Evolutionary conservation across 495 filamentous ascomycete species (phyloP).

Genomic region (Tuber calosporum): DNA sequence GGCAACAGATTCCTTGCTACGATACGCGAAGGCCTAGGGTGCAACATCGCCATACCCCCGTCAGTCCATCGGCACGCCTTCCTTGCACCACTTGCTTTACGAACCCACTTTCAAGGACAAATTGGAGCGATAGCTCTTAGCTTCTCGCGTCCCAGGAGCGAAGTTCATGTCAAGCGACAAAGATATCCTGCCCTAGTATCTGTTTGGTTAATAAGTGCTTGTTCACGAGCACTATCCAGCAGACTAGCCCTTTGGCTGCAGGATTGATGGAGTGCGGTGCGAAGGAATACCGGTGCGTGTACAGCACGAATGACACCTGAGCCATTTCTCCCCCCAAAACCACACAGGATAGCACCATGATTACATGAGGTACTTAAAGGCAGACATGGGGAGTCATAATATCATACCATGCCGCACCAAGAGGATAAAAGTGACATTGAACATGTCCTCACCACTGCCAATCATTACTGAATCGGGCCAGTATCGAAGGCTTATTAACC

Average conservation of each 20-base stretch:
- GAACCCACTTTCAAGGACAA: background rate
- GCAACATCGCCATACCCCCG: slow-evolving; percentile 2
- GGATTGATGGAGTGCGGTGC: background rate
- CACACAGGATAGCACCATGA: background rate
- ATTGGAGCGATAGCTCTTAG: background rate
- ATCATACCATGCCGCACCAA: background rate
- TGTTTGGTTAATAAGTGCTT: background rate
- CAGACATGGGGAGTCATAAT: background rate
- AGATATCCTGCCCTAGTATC: background rate
- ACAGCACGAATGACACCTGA: background rate
- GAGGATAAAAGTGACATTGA: slow-evolving; percentile 2
- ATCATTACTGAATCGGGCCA: background rate
- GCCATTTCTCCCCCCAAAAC: background rate
- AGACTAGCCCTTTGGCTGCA: background rate
- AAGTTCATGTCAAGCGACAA: background rate
- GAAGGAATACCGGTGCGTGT: background rate
- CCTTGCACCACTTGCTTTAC: background rate
- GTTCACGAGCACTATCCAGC: background rate
- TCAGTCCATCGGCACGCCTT: background rate
- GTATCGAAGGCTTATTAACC: background rate
- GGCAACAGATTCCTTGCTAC: background rate
- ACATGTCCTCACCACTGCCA: background rate
- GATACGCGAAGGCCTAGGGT: background rate
- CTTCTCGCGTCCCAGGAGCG: background rate
- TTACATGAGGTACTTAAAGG: background rate